These are phyloP conservation scores for Aspergillus fijiensis DNA, from an alignment of 2,329 filamentous ascomycete genomes.

Conservation along the genomic window DNA sequence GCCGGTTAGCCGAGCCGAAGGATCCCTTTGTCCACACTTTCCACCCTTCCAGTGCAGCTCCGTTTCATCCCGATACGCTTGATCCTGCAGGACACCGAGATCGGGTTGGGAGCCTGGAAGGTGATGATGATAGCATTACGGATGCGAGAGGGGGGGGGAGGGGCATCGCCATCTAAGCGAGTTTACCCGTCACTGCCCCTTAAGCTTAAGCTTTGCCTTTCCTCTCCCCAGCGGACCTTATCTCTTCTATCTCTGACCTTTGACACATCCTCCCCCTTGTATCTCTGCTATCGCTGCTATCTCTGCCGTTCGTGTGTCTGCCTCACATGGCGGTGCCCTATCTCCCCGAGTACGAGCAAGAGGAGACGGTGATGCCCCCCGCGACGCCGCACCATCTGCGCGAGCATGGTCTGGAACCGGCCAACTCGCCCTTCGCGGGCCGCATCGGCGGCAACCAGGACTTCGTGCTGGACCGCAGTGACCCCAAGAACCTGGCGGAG, in stretches of 20 bases:
- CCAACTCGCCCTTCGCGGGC: conserved; percentile 34
- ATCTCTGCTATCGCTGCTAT: neutral
- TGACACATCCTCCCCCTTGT: neutral
- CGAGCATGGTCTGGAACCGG: conserved; percentile 9
- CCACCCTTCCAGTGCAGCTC: too few species aligned
- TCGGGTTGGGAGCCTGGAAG: neutral
- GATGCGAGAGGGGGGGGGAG: too few species aligned
- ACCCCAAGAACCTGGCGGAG: conserved; percentile 28
- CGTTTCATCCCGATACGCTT: neutral
- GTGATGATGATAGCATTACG: neutral
- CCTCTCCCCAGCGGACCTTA: too few species aligned
- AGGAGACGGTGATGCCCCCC: neutral
- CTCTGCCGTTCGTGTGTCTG: neutral
- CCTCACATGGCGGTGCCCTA: conserved; percentile 6
- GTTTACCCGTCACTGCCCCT: too few species aligned
- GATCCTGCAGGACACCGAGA: neutral
- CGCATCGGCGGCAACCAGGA: conserved; percentile 40
- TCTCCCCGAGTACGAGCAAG: conserved; percentile 17
- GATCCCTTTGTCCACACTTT: too few species aligned
- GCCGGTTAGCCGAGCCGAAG: neutral
- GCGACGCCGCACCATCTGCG: neutral
- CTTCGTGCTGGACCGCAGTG: conserved; percentile 31
- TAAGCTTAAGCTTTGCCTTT: too few species aligned
- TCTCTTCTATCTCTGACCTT: neutral
- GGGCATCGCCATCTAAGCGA: too few species aligned